Conservation (phyloP, 179 eudicot genomes). For the Spinacia oleracea region DNA sequence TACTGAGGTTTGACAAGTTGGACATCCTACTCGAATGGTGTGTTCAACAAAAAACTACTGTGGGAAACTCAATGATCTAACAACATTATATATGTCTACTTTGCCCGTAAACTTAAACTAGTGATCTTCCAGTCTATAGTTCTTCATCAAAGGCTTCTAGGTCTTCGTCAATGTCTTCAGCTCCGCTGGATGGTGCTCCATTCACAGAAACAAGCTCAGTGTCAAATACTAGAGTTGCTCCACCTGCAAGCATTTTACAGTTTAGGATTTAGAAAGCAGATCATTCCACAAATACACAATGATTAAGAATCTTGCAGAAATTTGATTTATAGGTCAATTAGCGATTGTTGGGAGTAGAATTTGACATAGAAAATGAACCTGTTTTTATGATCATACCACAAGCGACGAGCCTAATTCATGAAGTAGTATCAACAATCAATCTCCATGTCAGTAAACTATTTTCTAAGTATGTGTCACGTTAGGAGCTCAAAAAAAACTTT, state of each 20-base stretch:
- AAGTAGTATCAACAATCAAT: no score
- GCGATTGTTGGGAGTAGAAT: neutral
- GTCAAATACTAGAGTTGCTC: conserved; percentile 88
- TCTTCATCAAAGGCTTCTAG: conserved; percentile 42
- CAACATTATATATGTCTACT: neutral
- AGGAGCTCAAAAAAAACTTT: no score
- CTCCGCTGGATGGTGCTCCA: conserved; percentile 47
- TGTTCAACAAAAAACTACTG: neutral
- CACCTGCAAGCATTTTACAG: conserved; percentile 53
- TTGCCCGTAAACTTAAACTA: conserved; percentile 1
- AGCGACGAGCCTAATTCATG: neutral
- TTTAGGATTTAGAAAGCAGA: neutral
- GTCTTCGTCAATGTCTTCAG: conserved; percentile 28
- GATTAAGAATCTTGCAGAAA: neutral
- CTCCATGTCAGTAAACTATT: no score
- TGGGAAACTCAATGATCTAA: conserved; percentile 15
- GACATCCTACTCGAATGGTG: neutral
- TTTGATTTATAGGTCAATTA: neutral
- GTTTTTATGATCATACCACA: neutral
- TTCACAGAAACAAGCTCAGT: conserved; percentile 88
- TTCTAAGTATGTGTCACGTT: no score
- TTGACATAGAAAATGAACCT: neutral
- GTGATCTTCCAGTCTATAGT: conserved; percentile 30
- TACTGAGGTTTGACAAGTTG: neutral
- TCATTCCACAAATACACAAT: neutral